Conservation (phyloP, 2,329 filamentous ascomycete genomes). For the Curvularia sp. region DNA sequence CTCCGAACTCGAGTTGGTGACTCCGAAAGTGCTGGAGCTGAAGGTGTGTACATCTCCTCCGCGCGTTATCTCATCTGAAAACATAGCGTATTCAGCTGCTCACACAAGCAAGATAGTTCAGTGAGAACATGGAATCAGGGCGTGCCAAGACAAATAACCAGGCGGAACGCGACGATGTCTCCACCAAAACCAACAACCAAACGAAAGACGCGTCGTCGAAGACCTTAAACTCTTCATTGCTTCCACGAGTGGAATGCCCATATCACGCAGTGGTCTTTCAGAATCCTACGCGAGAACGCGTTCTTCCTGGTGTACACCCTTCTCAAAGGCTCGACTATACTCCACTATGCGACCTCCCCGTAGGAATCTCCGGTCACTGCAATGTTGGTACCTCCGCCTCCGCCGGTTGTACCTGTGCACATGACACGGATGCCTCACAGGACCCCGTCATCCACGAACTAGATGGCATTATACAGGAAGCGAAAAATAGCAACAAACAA, state of each 20-base stretch:
- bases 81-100: neutral
- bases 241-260: neutral
- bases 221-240: neutral
- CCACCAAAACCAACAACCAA: conserved; percentile 7
- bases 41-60: neutral
- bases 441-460: conserved; percentile 10
- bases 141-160: neutral
- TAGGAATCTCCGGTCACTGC: conserved; percentile 3
- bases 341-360: conserved; percentile 1
- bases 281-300: neutral
- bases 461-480: conserved; percentile 4
- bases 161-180: neutral
- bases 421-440: neutral
- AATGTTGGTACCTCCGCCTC: conserved; percentile 12
- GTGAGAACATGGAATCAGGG: neutral
- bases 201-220: neutral
- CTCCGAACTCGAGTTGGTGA: neutral
- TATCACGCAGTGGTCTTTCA: neutral
- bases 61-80: neutral
- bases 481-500: neutral
- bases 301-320: neutral
- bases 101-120: neutral
- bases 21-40: neutral
- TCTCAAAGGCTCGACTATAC: conserved; percentile 2
- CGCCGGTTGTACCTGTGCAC: conserved; percentile 12